These are phyloP conservation scores for Arabidopsis lyrata DNA, from an alignment of 441 rosid genomes.

Conservation along the genomic window DNA sequence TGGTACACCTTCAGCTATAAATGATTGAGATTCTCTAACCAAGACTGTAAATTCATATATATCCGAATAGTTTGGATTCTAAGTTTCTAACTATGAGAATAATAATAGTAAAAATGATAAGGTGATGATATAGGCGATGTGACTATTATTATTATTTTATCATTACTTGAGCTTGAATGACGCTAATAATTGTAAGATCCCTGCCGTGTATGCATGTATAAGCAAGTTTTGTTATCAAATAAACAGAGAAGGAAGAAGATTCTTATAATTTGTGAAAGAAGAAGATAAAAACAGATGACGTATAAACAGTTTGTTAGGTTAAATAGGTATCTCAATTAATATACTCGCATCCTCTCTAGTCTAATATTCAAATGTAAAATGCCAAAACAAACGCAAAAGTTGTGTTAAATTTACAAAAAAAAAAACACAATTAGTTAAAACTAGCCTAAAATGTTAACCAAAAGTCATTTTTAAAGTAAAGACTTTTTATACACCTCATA, in stretches of 20 bases:
- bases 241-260: conserved; percentile 1
- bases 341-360: background rate
- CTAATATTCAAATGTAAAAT: background rate
- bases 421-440: background rate
- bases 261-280: background rate
- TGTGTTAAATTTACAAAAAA: background rate
- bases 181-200: background rate
- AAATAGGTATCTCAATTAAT: background rate
- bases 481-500: background rate
- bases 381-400: background rate
- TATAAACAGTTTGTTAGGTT: conserved; percentile 5
- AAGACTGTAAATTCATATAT: background rate
- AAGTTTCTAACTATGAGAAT: background rate
- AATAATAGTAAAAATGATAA: background rate
- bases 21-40: background rate
- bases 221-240: conserved; percentile 27
- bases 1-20: no score
- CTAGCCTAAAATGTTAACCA: conserved; percentile 16
- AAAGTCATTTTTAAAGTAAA: conserved; percentile 3
- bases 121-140: background rate
- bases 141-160: background rate
- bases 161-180: background rate
- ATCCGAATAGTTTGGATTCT: background rate
- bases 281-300: conserved; percentile 11
- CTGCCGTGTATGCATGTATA: conserved; percentile 14